Percentiles rank a stretch among this genome's conserved stretches.
Conservation (phyloP, 495 filamentous ascomycete species). For the Penicillium waksmanii region DNA sequence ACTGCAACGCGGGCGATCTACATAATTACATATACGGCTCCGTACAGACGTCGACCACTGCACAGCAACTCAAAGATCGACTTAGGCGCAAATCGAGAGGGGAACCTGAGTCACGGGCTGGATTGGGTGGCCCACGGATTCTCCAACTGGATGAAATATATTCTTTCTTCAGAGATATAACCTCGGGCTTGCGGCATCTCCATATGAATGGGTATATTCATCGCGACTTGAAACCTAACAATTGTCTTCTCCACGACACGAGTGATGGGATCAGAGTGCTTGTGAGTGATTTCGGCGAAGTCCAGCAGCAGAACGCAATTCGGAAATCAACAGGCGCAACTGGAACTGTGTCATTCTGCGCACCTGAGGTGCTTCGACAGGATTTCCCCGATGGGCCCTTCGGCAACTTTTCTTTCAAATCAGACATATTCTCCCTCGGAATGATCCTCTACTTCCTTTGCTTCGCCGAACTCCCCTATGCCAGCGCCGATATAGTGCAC, state of each 20-base stretch:
- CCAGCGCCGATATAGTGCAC: slow-evolving; percentile 76
- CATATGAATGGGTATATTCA: slow-evolving; percentile 96
- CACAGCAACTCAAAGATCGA: slow-evolving; percentile 84
- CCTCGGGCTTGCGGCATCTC: slow-evolving; percentile 85
- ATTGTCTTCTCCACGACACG: slow-evolving; percentile 85
- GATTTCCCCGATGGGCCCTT: slow-evolving; percentile 68
- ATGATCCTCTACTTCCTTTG: slow-evolving; percentile 99
- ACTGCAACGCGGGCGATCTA: slow-evolving; percentile 94
- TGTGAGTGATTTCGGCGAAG: slow-evolving; percentile 97
- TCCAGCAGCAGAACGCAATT: slow-evolving; percentile 76
- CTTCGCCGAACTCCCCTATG: slow-evolving; percentile 87
- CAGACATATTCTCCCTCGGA: slow-evolving; percentile 93
- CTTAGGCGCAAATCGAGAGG: slow-evolving; percentile 75
- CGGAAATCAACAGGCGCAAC: slow-evolving; percentile 91
- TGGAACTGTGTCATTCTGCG: slow-evolving; percentile 96
- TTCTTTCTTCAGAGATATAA: slow-evolving; percentile 95
- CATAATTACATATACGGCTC: slow-evolving; percentile 80
- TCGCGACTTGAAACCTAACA: slow-evolving; percentile 92
- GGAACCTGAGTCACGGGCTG: slow-evolving; percentile 55
- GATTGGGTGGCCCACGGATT: slow-evolving; percentile 59
- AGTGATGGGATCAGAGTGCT: slow-evolving; percentile 72
- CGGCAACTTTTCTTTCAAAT: slow-evolving; percentile 93
- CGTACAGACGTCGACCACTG: slow-evolving; percentile 61
- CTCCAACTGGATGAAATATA: slow-evolving; percentile 91
- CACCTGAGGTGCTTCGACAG: slow-evolving; percentile 83